phyloP scores from a whole-genome alignment of 805 yeast species.

The Candida tibetensis region DNA sequence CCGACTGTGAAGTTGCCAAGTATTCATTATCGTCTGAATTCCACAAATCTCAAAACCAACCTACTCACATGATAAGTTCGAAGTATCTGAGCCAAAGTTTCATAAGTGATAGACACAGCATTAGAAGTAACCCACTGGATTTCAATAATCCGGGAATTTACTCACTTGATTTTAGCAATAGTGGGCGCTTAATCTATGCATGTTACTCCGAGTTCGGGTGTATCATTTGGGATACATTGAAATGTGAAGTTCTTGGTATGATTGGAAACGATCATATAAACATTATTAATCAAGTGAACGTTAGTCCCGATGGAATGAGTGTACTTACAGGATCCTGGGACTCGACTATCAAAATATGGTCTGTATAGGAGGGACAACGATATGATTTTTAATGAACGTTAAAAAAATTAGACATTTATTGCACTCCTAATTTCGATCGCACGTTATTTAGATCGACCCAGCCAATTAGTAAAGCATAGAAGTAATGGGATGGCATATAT shows the following conservation, averaged over 20 bases:
- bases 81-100: background rate
- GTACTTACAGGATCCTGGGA: constrained; percentile 84
- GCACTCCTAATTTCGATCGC: no score
- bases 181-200: constrained; percentile 72
- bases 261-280: constrained; percentile 60
- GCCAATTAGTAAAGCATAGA: no score
- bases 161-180: constrained; percentile 66
- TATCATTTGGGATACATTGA: constrained; percentile 73
- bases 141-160: constrained; percentile 67
- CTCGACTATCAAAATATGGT: constrained; percentile 66
- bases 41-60: background rate
- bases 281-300: constrained; percentile 58
- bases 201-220: constrained; percentile 77
- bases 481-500: no score
- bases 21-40: constrained; percentile 34
- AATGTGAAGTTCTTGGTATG: constrained; percentile 60
- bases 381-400: no score
- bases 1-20: constrained; percentile 63
- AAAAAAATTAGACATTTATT: no score
- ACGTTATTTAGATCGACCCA: no score
- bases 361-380: constrained; percentile 20
- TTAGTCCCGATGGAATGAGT: constrained; percentile 73
- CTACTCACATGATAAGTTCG: background rate
- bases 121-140: background rate
- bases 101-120: background rate